Percentiles rank a stretch among this genome's conserved stretches.
Conservation (phyloP, 345 rosid species). For the Diplotaxis tenuifolia region DNA sequence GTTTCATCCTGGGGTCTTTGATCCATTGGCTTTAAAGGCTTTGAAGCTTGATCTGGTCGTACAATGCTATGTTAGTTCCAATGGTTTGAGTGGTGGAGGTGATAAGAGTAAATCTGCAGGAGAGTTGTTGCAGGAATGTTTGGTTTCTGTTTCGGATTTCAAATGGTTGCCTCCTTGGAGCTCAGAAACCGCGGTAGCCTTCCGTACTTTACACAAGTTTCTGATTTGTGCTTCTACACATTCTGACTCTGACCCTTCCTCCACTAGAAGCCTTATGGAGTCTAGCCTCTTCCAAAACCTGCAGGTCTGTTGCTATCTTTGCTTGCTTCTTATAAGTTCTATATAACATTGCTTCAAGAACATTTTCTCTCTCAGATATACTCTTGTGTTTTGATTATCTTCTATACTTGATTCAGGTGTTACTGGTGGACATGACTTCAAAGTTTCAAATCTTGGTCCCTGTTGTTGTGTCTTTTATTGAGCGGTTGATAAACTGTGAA, state of each 20-base stretch:
- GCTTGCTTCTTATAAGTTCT: conserved; percentile 16
- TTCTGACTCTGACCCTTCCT: conserved; percentile 55
- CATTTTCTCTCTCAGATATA: not conserved
- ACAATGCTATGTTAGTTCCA: conserved; percentile 55
- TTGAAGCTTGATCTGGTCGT: conserved; percentile 86
- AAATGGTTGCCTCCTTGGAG: conserved; percentile 95
- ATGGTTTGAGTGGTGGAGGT: conserved; percentile 36
- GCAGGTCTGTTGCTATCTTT: conserved; percentile 53
- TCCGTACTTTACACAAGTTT: conserved; percentile 82
- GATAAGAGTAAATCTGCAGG: conserved; percentile 42
- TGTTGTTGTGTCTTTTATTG: conserved; percentile 60
- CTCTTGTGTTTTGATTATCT: conserved; percentile 19
- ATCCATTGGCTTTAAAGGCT: conserved; percentile 84
- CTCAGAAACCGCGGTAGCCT: conserved; percentile 89
- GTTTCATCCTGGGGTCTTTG: conserved; percentile 79
- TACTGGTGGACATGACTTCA: conserved; percentile 71
- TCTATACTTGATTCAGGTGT: conserved; percentile 50
- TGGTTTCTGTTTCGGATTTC: conserved; percentile 76
- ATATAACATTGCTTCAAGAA: not conserved
- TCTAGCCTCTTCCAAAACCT: conserved; percentile 55
- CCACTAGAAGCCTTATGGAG: conserved; percentile 52
- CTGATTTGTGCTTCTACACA: conserved; percentile 74
- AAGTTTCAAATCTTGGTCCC: conserved; percentile 71
- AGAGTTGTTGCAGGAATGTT: conserved; percentile 60
- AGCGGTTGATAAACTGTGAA: conserved; percentile 66